Conservation (phyloP, 176 grass and related monocot genomes). For the Echinochloa phyllopogon region DNA sequence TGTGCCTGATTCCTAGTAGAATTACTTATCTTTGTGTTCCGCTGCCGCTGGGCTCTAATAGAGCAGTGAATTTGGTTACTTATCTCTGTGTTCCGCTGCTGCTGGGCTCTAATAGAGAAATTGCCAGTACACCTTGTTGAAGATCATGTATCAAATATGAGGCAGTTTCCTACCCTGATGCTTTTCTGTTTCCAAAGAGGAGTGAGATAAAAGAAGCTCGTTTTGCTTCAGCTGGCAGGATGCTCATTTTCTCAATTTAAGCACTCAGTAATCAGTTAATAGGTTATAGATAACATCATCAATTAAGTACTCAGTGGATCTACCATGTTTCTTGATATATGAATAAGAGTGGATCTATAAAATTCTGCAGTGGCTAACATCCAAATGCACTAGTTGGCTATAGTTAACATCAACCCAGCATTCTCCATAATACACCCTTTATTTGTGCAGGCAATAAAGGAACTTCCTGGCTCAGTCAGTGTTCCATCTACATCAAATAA, state of each 20-base stretch:
- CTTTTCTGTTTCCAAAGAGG: not conserved
- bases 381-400: slow-evolving; percentile 16
- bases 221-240: not conserved
- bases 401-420: slow-evolving; percentile 14
- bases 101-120: slow-evolving; percentile 1
- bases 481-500: slow-evolving; percentile 71
- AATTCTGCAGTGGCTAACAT: not conserved
- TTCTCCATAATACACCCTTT: slow-evolving; percentile 26
- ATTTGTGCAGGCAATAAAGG: slow-evolving; percentile 75
- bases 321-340: not conserved
- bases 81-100: not conserved
- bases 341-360: not conserved
- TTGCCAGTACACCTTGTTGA: not conserved
- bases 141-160: not conserved
- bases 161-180: not conserved
- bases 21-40: not conserved
- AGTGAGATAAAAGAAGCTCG: not conserved
- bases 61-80: not conserved
- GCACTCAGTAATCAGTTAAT: not conserved
- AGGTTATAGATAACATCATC: too few relatives aligned
- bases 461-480: slow-evolving; percentile 74
- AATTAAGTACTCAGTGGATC: not conserved
- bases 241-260: not conserved
- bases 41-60: not conserved
- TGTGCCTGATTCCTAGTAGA: not conserved